Evolutionary conservation across 129 eudicot genomes (phyloP).

Genomic region (Tagetes patula): DNA sequence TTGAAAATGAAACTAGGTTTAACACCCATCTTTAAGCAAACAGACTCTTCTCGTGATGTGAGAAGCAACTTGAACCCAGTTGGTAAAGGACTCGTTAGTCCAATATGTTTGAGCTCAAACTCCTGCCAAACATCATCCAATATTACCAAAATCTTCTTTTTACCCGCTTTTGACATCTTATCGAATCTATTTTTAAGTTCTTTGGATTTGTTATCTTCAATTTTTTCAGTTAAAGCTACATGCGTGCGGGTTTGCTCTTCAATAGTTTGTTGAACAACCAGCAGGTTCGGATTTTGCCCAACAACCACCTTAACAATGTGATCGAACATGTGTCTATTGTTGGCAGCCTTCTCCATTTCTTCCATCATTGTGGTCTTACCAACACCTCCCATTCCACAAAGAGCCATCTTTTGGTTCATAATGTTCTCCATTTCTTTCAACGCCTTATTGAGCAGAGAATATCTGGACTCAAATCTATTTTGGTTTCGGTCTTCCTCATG

Average conservation of each 20-base stretch:
- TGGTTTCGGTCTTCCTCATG: neutral
- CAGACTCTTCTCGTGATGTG: neutral
- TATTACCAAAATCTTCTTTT: too few relatives aligned
- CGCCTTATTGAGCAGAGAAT: neutral
- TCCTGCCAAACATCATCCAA: too few relatives aligned
- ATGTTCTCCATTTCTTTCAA: neutral
- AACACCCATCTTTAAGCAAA: neutral
- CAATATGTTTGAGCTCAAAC: too few relatives aligned
- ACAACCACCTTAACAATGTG: neutral
- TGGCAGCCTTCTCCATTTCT: neutral
- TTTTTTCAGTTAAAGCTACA: neutral
- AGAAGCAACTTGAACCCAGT: neutral
- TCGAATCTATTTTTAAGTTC: neutral
- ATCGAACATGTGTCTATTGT: neutral
- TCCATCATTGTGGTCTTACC: conserved; percentile 3
- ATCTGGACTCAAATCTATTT: neutral
- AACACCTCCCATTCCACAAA: neutral
- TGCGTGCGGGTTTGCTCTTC: neutral
- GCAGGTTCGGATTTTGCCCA: neutral
- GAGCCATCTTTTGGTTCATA: neutral
- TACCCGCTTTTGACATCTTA: neutral
- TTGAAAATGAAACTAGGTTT: neutral
- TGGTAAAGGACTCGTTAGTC: neutral
- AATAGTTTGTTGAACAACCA: neutral
- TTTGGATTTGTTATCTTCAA: neutral